A percentile compares a stretch with the other conserved stretches of the same genome.
Evolutionary conservation across 139 green algal genomes (phyloP).

Genomic region (Deuterostichococcus epilithicus): DNA sequence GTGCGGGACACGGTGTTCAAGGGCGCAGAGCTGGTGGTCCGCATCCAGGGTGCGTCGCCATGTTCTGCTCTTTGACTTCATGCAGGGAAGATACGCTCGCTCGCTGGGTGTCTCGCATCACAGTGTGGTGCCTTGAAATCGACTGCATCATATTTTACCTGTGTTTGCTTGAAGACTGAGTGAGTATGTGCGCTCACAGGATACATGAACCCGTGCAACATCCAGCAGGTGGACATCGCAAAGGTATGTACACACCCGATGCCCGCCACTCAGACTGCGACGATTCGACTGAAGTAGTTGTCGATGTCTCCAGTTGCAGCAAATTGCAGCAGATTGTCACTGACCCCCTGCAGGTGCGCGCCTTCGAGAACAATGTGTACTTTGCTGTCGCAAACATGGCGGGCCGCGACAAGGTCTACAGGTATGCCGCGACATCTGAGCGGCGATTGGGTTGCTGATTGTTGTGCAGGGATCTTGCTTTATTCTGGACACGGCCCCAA

Average conservation of each 20-base stretch:
- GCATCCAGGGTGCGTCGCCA: slow-evolving; percentile 59
- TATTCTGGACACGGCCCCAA: too few relatives aligned
- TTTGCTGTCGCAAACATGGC: slow-evolving; percentile 65
- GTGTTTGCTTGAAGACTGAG: slow-evolving; percentile 17
- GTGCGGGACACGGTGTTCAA: slow-evolving; percentile 60
- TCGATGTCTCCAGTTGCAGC: not conserved
- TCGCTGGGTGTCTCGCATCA: too few relatives aligned
- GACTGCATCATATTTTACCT: not conserved
- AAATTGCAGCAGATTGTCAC: not conserved
- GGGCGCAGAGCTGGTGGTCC: slow-evolving; percentile 65
- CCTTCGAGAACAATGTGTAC: slow-evolving; percentile 54
- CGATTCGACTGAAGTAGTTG: not conserved
- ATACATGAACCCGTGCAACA: slow-evolving; percentile 65
- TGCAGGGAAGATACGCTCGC: too few relatives aligned
- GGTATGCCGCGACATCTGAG: not conserved
- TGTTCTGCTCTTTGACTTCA: slow-evolving; percentile 18
- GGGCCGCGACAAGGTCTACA: slow-evolving; percentile 59
- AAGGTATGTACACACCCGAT: not conserved
- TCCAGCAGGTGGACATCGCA: slow-evolving; percentile 55
- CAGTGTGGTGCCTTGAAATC: too few relatives aligned
- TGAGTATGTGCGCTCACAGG: too few relatives aligned
- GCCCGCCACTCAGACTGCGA: not conserved
- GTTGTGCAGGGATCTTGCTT: too few relatives aligned
- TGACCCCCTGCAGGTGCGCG: slow-evolving; percentile 16
- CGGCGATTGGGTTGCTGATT: too few relatives aligned